Conservation (phyloP, 805 yeast genomes). For the Zygosaccharomyces bisporus region DNA sequence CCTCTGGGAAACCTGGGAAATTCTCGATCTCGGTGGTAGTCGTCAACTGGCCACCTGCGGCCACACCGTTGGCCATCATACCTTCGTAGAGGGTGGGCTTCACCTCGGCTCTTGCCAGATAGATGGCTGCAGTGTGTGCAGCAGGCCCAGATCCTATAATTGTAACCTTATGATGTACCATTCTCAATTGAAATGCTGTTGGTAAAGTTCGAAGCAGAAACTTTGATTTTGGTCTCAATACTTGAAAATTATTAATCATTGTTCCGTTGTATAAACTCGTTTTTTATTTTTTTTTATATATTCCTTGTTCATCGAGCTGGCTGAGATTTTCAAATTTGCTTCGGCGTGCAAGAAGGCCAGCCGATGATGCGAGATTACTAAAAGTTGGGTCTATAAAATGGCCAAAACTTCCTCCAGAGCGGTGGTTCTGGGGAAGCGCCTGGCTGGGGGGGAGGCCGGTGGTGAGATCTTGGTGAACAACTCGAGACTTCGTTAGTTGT, state of each 20-base stretch:
- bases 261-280: not conserved
- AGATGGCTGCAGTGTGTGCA: slow-evolving; percentile 98
- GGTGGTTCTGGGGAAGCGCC: not conserved
- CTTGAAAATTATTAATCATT: not conserved
- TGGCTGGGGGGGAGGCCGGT: too few relatives aligned
- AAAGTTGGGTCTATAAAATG: not conserved
- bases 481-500: too few relatives aligned
- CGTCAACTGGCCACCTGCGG: slow-evolving; percentile 98
- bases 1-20: slow-evolving; percentile 98
- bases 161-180: slow-evolving; percentile 81
- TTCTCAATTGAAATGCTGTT: slow-evolving; percentile 38
- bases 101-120: slow-evolving; percentile 93
- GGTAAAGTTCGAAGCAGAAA: not conserved
- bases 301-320: slow-evolving; percentile 2
- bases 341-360: slow-evolving; percentile 3
- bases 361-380: slow-evolving; percentile 7
- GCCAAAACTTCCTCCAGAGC: not conserved
- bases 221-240: not conserved
- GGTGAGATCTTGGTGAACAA: too few relatives aligned
- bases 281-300: slow-evolving; percentile 4
- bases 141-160: slow-evolving; percentile 98
- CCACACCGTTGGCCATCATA: slow-evolving; percentile 91
- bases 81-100: slow-evolving; percentile 94
- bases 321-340: slow-evolving; percentile 7
- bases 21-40: slow-evolving; percentile 98